phyloP scores from a whole-genome alignment of 1,139 yeast species.

The Nakaseomyces uthaithaninus region DNA sequence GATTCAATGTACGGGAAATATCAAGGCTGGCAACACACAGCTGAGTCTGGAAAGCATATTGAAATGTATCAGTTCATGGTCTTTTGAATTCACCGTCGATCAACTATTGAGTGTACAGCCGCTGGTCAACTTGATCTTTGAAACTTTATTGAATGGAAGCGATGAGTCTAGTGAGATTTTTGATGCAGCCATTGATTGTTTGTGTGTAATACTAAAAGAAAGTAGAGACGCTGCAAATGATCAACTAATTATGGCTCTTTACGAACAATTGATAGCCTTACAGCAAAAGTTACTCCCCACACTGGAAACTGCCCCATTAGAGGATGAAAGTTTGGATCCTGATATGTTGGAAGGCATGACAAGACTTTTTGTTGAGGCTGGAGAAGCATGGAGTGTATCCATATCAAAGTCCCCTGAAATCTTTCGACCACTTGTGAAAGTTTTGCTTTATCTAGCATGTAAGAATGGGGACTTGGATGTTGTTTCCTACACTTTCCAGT shows the following conservation, averaged over 20 bases:
- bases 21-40: conserved; percentile 27
- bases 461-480: conserved; percentile 63
- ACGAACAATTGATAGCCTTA: conserved; percentile 56
- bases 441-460: conserved; percentile 40
- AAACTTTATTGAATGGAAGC: conserved; percentile 41
- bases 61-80: conserved; percentile 83
- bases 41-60: conserved; percentile 38
- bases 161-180: conserved; percentile 51
- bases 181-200: conserved; percentile 82
- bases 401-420: conserved; percentile 66
- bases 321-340: conserved; percentile 22
- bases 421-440: conserved; percentile 70
- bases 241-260: conserved; percentile 58
- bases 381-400: conserved; percentile 90
- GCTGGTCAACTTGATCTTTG: conserved; percentile 60
- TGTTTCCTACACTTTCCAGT: conserved; percentile 82
- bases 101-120: conserved; percentile 53
- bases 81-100: conserved; percentile 70
- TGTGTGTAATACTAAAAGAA: conserved; percentile 69
- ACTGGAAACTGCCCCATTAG: conserved; percentile 10
- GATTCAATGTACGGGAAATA: conserved; percentile 38
- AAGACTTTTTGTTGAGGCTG: conserved; percentile 81
- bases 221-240: conserved; percentile 65
- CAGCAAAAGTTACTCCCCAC: conserved; percentile 27
- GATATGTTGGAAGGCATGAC: conserved; percentile 69